These are phyloP conservation scores for Fusarium brevicatenulatum DNA, from an alignment of 2,329 filamentous ascomycete species.

Conservation along the genomic window DNA sequence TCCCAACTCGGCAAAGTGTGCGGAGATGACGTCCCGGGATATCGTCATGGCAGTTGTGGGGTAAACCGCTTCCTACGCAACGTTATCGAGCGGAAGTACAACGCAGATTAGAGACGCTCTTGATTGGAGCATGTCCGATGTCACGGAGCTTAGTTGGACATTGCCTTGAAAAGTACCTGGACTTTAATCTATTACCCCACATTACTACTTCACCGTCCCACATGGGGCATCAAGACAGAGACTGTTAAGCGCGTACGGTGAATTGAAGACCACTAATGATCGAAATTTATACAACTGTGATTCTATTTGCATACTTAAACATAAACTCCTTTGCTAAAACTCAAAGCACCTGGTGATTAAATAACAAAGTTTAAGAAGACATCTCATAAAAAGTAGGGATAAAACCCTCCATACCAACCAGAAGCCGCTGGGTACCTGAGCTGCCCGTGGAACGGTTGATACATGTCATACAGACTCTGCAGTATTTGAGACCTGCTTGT, in stretches of 20 bases:
- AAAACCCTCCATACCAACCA: not conserved
- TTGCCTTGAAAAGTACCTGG: not conserved
- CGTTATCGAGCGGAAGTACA: not conserved
- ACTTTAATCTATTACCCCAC: not conserved
- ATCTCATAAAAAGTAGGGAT: not conserved
- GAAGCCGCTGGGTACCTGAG: no score
- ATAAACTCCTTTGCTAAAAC: not conserved
- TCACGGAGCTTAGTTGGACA: not conserved
- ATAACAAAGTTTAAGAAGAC: not conserved
- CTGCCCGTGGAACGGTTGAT: accelerated
- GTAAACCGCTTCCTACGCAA: not conserved
- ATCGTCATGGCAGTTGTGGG: conserved; percentile 9
- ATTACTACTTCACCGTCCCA: not conserved
- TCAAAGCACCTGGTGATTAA: not conserved
- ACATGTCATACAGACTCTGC: not conserved
- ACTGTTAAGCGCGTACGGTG: not conserved
- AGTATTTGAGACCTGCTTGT: not conserved
- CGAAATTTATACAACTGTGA: no score
- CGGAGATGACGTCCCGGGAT: not conserved
- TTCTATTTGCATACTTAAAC: not conserved
- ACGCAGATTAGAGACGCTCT: accelerated
- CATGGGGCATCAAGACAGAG: not conserved
- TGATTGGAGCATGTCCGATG: not conserved
- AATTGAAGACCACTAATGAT: no score
- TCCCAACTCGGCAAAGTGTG: conserved; percentile 18